A percentile compares a stretch with the other conserved stretches of the same genome.
Conservation (phyloP, 225 moss, liverwort and hornwort genomes). For the Asterella californica region DNA sequence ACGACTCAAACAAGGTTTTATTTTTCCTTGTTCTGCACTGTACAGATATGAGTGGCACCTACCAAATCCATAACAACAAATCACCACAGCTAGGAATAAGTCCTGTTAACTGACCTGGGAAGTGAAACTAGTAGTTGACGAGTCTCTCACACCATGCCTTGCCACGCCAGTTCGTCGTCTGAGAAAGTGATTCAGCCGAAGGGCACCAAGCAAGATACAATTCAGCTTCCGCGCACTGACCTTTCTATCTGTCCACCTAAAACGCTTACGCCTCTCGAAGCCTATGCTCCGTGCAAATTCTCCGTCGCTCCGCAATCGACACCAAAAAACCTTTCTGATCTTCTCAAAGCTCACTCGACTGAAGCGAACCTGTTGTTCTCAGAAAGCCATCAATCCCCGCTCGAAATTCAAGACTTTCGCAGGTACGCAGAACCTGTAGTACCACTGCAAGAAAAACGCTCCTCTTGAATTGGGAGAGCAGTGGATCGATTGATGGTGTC, state of each 20-base stretch:
- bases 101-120: background rate
- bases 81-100: background rate
- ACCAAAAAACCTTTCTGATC: background rate
- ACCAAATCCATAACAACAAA: too few relatives aligned
- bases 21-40: too few relatives aligned
- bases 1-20: too few relatives aligned
- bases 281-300: background rate
- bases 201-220: background rate
- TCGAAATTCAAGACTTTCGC: background rate
- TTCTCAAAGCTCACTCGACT: background rate
- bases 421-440: background rate
- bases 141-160: background rate
- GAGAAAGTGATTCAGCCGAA: too few relatives aligned
- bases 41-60: background rate
- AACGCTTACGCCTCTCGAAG: background rate
- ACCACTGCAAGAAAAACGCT: too few relatives aligned
- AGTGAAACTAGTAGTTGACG: background rate
- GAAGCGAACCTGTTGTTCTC: background rate
- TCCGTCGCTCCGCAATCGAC: too few relatives aligned
- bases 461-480: background rate
- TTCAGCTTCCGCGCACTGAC: background rate
- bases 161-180: too few relatives aligned
- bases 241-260: too few relatives aligned
- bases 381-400: background rate
- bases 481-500: background rate